Base-by-base conservation (phyloP, 2,329 filamentous ascomycete species). In the Neopestalotiopsis rosae region DNA sequence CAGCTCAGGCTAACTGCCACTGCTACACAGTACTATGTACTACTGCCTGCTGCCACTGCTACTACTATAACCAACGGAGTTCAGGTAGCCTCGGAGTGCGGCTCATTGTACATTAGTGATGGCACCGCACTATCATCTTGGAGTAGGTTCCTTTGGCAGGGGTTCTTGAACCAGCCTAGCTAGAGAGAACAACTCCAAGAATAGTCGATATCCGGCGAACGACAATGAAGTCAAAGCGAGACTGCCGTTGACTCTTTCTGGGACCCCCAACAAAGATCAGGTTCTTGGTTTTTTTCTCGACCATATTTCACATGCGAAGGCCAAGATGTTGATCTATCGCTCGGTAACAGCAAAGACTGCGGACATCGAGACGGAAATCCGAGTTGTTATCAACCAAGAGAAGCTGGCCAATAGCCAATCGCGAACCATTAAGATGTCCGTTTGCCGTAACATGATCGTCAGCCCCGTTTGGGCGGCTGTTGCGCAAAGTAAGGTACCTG, bases 141-240 rank as follows among this genome's bases (percentile, higher is more conserved):
- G 30, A 38, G 17, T 14, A 20, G 59, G 59, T 62, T 62, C 59
- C 59, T 62, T 62, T 62, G 9, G 32, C 59, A 62, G 59, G 59
- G 59, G 59, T 52, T 20, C 10, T 7, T 38, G 34, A 38, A 52
- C 17, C 17, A 52, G 45, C 45, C 17, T 7, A 52, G 45, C 45
- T 9, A n/a, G 17, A 52, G 45, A n/a, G 45, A 52, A 24, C 9
- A 17, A n/a, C 45, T 52, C 20, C 45, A 52, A 52, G 17, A 7
- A 52, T 38, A 38, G 34, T 38, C 45, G 17, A n/a, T 28, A 28
- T 17, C 45, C 20, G 9, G 45, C 14, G 6, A 17, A 52, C 3
- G 24, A 28, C 24, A 28, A 20, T n/a, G 5, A 7, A 52, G 45
- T 52, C 45, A 52, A 20, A n/a, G 45, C 45, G 45, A 49, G 6